Conservation (phyloP, 202 grass and related monocot species). For the Sporobolus alterniflorus region DNA sequence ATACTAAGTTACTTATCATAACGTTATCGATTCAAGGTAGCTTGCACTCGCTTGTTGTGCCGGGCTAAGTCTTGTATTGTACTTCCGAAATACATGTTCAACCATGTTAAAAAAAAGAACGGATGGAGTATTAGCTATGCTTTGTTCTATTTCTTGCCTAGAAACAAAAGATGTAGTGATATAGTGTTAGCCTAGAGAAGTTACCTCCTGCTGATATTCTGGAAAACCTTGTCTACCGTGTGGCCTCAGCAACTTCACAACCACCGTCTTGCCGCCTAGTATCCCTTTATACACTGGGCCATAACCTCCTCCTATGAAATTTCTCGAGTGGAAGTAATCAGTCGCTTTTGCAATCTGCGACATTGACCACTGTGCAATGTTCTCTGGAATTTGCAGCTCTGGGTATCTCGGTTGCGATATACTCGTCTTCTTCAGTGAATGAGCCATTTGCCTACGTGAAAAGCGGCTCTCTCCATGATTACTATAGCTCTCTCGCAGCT, state of each 20-base stretch:
- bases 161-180: not conserved
- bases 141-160: too few relatives aligned
- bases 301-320: constrained; percentile 61
- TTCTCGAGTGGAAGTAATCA: constrained; percentile 42
- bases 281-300: constrained; percentile 51
- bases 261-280: constrained; percentile 26
- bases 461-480: constrained; percentile 16
- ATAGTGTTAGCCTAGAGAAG: too few relatives aligned
- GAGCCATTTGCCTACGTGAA: constrained; percentile 34
- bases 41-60: too few relatives aligned
- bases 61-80: too few relatives aligned
- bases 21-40: too few relatives aligned
- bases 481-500: constrained; percentile 28
- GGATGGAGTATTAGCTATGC: too few relatives aligned
- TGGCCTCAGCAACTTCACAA: constrained; percentile 55
- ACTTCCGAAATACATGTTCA: too few relatives aligned
- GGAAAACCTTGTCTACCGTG: constrained; percentile 48
- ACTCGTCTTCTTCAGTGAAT: constrained; percentile 20
- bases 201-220: constrained; percentile 61
- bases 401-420: constrained; percentile 18
- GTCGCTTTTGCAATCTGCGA: constrained; percentile 36
- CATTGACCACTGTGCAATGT: constrained; percentile 28
- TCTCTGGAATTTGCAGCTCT: constrained; percentile 39
- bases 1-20: too few relatives aligned
- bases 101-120: too few relatives aligned